Base-by-base conservation (phyloP, 2,329 filamentous ascomycete species). In the Diaporthe caulivora region DNA sequence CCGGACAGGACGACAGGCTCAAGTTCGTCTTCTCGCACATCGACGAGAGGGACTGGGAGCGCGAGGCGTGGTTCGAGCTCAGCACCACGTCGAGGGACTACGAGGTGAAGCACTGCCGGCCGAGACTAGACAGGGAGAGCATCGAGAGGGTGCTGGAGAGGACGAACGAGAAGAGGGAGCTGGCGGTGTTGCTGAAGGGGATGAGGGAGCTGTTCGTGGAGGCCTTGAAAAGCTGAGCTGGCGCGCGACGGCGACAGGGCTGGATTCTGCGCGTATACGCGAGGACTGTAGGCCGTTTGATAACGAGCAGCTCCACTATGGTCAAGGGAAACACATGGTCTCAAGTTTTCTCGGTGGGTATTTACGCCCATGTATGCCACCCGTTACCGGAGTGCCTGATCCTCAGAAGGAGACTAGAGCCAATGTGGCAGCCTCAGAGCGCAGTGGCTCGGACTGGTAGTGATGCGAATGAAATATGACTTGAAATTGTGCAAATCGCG, bases 11-110 rank as follows among this genome's bases (percentile, higher is more conserved):
- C 76, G 95, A 98, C 83, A 89, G 94, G 34, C 87, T 99, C 78
- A 96, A 96, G 83, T 98, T 99, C 81, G 90, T 97, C 2, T 99
- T 95, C 80, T 93, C 91, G 37, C 94, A 97, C 82, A 87, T 98
- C 58, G 92, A 97, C 80, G 95, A 97, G 85, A 90, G 91, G 79
- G 92, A 97, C 80, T 95, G 94, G 92, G 94, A 95, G 78, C 89
- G 92, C 74, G 95, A 98, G 84, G 95, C 94, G 18, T 97, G 94
- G 92, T 98, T 99, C 81, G 96, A 98, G 85, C 86, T 99, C 72
- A 92, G 93, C 77, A 97, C 94, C 58, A 91, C 91, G 47, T 91
- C 90, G 76, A 88, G 94, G 74, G 95, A 98, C 79, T 98, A 98
- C 83, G 93, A 94, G 76, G 93, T 98, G 49, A 89, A 92, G 74